Evolutionary conservation across 441 rosid species (phyloP), one percentile per base, ranked within the genome.

Genomic region (Melastoma candidum): DNA sequence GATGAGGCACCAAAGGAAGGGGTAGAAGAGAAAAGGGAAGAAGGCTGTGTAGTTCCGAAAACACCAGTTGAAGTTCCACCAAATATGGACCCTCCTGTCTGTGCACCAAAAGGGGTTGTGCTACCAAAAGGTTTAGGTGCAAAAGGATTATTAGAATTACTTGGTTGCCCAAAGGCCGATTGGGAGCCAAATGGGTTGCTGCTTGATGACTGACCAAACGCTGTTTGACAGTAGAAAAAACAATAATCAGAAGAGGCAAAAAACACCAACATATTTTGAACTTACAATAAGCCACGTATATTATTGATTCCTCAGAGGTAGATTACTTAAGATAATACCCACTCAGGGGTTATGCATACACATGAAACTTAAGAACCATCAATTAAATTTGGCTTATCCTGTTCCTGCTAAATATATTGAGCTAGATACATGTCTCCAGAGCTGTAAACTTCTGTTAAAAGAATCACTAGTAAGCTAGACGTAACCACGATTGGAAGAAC

Each of bases 1-100:
- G 96, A 77, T 12, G 95, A 71, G 53, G 83, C 81, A 61, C 93
- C 95, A 74, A 93, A 93, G 46, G 83, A 56, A 22, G 89, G 51
- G 4, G 80, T 59, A 12, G 95, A 72, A 14, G 83, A 61, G 60
- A 88, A 83, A 10, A 87, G 88, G 7, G 95, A 78, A n/a, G 96
- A 76, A 44, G 85, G 17, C 61, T 71, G 90, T 26, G 87, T 29
- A 24, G 82, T 63, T 60, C 95, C 96, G 80, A 93, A 89, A 68
- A 83, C 83, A 25, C 97, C 96, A 7, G 96, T 89, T 48, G 97
- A 79, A 69, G 95, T 82, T 24, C 90, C 90, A 43, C 97, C 97
- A 53, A 93, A 86, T 22, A 82, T 57, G 44, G 98, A 77, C 61
- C 80, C 64, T 54, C 87, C 92, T 0, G 92, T 74, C 63, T 89